Conservation (phyloP, 495 filamentous ascomycete genomes). For the Achaetomiella virescens region DNA sequence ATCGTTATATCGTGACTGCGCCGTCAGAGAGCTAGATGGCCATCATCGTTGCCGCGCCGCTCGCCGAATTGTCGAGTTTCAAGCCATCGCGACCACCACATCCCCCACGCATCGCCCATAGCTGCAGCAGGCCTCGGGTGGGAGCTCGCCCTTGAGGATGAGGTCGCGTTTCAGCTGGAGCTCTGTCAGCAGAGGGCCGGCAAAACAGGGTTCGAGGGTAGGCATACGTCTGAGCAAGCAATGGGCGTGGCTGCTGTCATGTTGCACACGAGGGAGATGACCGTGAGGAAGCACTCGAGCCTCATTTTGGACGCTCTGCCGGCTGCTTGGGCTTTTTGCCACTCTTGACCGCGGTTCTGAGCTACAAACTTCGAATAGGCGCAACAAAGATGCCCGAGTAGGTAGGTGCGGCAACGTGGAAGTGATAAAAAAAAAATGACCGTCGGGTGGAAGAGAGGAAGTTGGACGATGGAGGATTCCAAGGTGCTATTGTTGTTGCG, state of each 20-base stretch:
- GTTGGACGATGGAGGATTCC: background rate
- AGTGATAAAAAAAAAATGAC: background rate
- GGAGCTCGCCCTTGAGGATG: conserved; percentile 39
- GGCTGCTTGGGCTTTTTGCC: background rate
- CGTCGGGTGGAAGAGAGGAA: background rate
- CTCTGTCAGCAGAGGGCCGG: background rate
- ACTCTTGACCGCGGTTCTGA: background rate
- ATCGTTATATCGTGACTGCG: background rate
- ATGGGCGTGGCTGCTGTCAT: conserved; percentile 27
- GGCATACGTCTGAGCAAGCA: conserved; percentile 31
- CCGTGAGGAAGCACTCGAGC: conserved; percentile 7
- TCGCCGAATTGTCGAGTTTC: background rate
- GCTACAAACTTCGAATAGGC: no score
- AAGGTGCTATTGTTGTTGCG: background rate
- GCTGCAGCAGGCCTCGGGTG: conserved; percentile 43
- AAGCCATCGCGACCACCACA: conserved; percentile 39
- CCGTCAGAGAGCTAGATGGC: no score
- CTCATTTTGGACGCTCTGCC: background rate
- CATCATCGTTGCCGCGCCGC: background rate
- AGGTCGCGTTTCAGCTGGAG: conserved; percentile 40
- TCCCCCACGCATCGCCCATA: conserved; percentile 44
- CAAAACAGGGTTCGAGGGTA: background rate
- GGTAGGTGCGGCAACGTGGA: background rate
- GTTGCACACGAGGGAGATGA: conserved; percentile 15
- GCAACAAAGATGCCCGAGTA: no score